A percentile compares a stretch with the other conserved stretches of the same genome.
These are phyloP conservation scores for Penicillium sp. DNA, from an alignment of 2,329 filamentous ascomycete genomes.

Conservation along the genomic window DNA sequence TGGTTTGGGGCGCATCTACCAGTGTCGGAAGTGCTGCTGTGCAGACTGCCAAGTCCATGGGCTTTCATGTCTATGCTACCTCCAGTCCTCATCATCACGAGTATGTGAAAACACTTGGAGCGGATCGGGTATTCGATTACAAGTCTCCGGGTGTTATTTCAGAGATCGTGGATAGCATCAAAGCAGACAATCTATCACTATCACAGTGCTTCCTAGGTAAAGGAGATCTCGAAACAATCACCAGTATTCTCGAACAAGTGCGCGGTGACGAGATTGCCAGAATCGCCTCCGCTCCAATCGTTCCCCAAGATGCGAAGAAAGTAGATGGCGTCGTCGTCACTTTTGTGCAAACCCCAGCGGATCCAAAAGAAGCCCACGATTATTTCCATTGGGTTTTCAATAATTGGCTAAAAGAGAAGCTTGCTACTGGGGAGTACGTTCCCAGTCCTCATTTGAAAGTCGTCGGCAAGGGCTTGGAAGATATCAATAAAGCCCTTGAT, in stretches of 20 bases:
- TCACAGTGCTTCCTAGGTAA: conserved; percentile 9
- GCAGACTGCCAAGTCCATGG: conserved; percentile 39
- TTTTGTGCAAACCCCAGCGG: conserved; percentile 16
- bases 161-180: conserved; percentile 24
- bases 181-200: conserved; percentile 18
- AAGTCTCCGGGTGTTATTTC: conserved; percentile 26
- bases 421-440: conserved; percentile 19
- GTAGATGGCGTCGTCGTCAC: conserved; percentile 8
- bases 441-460: conserved; percentile 21
- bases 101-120: conserved; percentile 35
- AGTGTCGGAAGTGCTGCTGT: conserved; percentile 39
- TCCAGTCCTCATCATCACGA: conserved; percentile 37
- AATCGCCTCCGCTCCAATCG: conserved; percentile 6
- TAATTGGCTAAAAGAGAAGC: conserved; percentile 20
- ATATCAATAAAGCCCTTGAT: conserved; percentile 19
- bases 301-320: background rate
- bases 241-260: background rate
- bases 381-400: conserved; percentile 17
- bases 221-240: conserved; percentile 3
- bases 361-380: conserved; percentile 13
- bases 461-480: conserved; percentile 18
- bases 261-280: background rate
- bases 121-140: conserved; percentile 40
- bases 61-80: conserved; percentile 38
- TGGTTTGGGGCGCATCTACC: conserved; percentile 42